Evolutionary conservation across 805 yeast species (phyloP).

Genomic region (Priceomyces haplophilus): DNA sequence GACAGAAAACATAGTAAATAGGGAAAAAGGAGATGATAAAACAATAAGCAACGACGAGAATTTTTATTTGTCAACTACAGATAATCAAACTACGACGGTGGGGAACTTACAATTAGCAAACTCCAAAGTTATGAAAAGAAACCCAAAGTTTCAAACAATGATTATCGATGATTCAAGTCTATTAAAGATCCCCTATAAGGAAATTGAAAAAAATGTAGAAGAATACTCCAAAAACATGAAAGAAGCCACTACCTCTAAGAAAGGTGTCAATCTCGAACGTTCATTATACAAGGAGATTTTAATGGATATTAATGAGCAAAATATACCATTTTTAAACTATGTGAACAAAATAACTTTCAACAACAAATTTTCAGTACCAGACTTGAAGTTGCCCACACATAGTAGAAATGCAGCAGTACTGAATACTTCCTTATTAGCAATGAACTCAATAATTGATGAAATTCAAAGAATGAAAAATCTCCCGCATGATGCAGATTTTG

Average conservation of each 20-base stretch:
- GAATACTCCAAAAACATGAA: neutral
- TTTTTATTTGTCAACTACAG: constrained; percentile 7
- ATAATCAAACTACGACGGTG: constrained; percentile 1
- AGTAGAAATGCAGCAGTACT: constrained; percentile 1
- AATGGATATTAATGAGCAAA: neutral
- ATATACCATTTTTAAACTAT: constrained; percentile 1
- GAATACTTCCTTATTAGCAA: constrained; percentile 1
- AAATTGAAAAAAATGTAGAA: neutral
- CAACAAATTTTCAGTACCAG: neutral
- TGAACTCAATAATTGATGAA: constrained; percentile 6
- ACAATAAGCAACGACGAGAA: constrained; percentile 8
- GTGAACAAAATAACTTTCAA: constrained; percentile 1
- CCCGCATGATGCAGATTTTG: constrained; percentile 8
- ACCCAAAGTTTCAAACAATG: constrained; percentile 1
- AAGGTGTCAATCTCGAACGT: neutral
- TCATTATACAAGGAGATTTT: constrained; percentile 1
- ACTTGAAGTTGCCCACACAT: constrained; percentile 1
- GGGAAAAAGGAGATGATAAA: neutral
- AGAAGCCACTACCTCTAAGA: neutral
- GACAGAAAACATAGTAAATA: neutral
- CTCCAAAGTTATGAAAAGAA: constrained; percentile 1
- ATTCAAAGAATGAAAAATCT: constrained; percentile 3
- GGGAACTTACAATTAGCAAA: neutral
- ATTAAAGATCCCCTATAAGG: constrained; percentile 3
- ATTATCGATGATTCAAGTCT: constrained; percentile 6